Evolutionary conservation across 306 rosid species (phyloP).

Genomic region (Canavalia ensiformis): DNA sequence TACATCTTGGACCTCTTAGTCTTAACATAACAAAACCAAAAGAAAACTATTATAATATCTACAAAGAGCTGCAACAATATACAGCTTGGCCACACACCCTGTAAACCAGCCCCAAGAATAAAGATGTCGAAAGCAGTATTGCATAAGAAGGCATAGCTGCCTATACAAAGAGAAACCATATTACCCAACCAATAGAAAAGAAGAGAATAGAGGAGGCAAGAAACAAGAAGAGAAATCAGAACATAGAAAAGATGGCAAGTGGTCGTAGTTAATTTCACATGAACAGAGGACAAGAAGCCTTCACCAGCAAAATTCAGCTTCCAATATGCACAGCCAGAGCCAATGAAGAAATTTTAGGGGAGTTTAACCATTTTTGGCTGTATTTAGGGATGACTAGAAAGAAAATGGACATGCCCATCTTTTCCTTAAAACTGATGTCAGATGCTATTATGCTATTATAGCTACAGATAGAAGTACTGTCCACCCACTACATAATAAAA

Average conservation of each 20-base stretch:
- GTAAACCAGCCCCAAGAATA: background rate
- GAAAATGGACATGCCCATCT: background rate
- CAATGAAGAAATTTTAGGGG: background rate
- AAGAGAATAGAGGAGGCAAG: background rate
- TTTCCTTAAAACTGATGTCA: background rate
- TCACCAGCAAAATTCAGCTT: background rate
- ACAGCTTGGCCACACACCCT: background rate
- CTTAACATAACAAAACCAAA: background rate
- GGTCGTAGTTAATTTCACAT: background rate
- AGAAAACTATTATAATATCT: background rate
- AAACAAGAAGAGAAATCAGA: background rate
- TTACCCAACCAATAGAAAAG: background rate
- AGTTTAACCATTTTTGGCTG: background rate
- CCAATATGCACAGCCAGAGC: background rate
- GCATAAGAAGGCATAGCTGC: background rate
- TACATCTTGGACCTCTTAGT: background rate
- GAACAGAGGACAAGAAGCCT: background rate
- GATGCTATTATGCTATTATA: background rate
- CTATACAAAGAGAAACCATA: background rate
- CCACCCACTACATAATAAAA: background rate
- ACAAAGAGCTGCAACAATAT: background rate
- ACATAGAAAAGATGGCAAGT: background rate
- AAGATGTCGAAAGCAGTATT: background rate
- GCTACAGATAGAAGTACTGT: background rate
- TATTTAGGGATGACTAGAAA: background rate